These are phyloP conservation scores for Fusarium avenaceum DNA, from an alignment of 2,329 filamentous ascomycete species.

Conservation along the genomic window DNA sequence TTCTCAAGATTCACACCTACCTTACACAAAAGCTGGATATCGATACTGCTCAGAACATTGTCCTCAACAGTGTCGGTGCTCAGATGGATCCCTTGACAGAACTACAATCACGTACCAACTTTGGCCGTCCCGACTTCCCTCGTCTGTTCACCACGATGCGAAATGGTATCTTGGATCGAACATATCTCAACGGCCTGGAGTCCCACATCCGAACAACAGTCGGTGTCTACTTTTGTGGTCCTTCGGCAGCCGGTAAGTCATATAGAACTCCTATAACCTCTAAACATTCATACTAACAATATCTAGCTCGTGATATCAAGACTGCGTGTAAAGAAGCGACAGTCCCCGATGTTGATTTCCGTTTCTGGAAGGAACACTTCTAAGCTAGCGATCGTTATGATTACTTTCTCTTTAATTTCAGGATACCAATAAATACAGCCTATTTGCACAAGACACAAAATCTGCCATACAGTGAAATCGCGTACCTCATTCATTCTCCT, in stretches of 20 bases:
- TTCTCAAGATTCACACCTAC: slow-evolving; percentile 98
- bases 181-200: slow-evolving; percentile 87
- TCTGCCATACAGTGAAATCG: background rate
- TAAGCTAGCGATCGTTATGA: slow-evolving; percentile 53
- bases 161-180: slow-evolving; percentile 85
- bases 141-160: slow-evolving; percentile 87
- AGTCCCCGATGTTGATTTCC: slow-evolving; percentile 86
- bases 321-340: slow-evolving; percentile 81
- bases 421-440: slow-evolving; percentile 43
- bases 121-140: slow-evolving; percentile 90
- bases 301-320: slow-evolving; percentile 81
- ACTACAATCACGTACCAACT: slow-evolving; percentile 90
- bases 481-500: background rate
- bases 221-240: slow-evolving; percentile 98
- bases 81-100: slow-evolving; percentile 93
- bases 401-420: slow-evolving; percentile 39
- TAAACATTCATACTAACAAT: slow-evolving; percentile 52
- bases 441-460: slow-evolving; percentile 12
- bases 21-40: slow-evolving; percentile 93
- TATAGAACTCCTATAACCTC: background rate
- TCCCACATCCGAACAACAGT: slow-evolving; percentile 83
- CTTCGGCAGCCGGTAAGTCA: slow-evolving; percentile 74
- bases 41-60: slow-evolving; percentile 96
- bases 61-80: slow-evolving; percentile 92
- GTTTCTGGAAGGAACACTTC: slow-evolving; percentile 99